Conservation (phyloP, 2,329 filamentous ascomycete species). For the Stemphylium vesicarium region DNA sequence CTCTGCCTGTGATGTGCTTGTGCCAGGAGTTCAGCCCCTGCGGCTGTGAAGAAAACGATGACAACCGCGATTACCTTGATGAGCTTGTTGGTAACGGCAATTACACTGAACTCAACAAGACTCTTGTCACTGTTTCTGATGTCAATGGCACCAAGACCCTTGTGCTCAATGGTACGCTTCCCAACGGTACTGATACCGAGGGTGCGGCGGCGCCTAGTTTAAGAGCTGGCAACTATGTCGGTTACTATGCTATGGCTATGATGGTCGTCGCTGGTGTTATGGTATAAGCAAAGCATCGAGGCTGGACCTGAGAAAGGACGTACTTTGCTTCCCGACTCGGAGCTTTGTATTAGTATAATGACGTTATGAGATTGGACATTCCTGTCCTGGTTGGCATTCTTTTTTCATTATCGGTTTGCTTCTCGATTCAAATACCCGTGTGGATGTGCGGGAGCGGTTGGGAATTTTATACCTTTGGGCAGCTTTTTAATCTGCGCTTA, state of each 20-base stretch:
- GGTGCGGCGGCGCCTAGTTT: slow-evolving; percentile 26
- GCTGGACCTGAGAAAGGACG: no score
- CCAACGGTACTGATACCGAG: slow-evolving; percentile 59
- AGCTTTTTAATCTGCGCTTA: no score
- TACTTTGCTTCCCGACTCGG: neutral
- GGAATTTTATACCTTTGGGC: no score
- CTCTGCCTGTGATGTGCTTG: slow-evolving; percentile 65
- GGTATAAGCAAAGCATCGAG: slow-evolving; percentile 9
- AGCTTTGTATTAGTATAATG: slow-evolving; percentile 1
- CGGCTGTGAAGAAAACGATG: slow-evolving; percentile 72
- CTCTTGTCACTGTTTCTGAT: slow-evolving; percentile 65
- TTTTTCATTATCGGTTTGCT: neutral
- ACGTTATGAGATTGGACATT: neutral
- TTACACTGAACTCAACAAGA: slow-evolving; percentile 65
- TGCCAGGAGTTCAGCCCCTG: slow-evolving; percentile 66
- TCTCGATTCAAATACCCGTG: neutral
- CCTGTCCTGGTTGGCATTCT: neutral
- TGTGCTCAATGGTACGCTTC: slow-evolving; percentile 76
- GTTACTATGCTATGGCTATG: slow-evolving; percentile 50
- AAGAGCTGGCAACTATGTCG: slow-evolving; percentile 38
- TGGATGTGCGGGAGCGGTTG: neutral
- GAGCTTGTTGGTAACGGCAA: slow-evolving; percentile 64
- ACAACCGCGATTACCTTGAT: slow-evolving; percentile 64
- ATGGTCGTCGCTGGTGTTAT: slow-evolving; percentile 43
- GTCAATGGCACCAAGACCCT: slow-evolving; percentile 70